A percentile compares a stretch with the other conserved stretches of the same genome.
Conservation (phyloP, 2,329 filamentous ascomycete genomes). For the Trichophyton verrucosum region DNA sequence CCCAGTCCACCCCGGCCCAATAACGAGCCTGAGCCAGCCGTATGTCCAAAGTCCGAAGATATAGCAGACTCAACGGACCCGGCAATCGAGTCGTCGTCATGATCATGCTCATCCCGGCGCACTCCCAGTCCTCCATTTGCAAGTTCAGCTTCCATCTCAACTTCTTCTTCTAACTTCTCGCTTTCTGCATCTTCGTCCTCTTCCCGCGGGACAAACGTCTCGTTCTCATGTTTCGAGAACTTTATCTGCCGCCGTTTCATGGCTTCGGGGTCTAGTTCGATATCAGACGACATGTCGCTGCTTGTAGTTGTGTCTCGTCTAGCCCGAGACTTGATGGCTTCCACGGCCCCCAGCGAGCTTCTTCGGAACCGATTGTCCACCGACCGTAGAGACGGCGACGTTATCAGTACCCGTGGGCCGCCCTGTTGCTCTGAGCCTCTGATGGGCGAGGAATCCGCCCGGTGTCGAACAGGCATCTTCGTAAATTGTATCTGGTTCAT, state of each 20-base stretch:
- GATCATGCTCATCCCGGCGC: slow-evolving; percentile 19
- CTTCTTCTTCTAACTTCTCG: slow-evolving; percentile 18
- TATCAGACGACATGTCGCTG: slow-evolving; percentile 54
- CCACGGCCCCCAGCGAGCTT: slow-evolving; percentile 45
- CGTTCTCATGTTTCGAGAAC: slow-evolving; percentile 28
- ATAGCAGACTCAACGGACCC: slow-evolving; percentile 39
- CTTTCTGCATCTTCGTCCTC: slow-evolving; percentile 11
- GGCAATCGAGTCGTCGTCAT: slow-evolving; percentile 37
- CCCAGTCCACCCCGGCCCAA: slow-evolving; percentile 39
- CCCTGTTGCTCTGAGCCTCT: slow-evolving; percentile 41
- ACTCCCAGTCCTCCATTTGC: slow-evolving; percentile 18
- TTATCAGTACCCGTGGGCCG: slow-evolving; percentile 39
- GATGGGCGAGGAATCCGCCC: slow-evolving; percentile 79
- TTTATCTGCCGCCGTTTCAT: slow-evolving; percentile 44
- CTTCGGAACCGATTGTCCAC: slow-evolving; percentile 38
- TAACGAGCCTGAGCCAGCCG: slow-evolving; percentile 45
- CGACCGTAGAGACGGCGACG: slow-evolving; percentile 42
- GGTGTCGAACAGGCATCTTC: slow-evolving; percentile 80
- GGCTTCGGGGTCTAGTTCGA: slow-evolving; percentile 43
- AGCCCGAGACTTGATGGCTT: slow-evolving; percentile 41
- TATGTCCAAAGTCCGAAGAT: slow-evolving; percentile 44
- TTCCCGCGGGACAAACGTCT: slow-evolving; percentile 19
- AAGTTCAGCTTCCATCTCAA: slow-evolving; percentile 21
- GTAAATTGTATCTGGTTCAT: slow-evolving; percentile 89
- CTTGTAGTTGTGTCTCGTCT: slow-evolving; percentile 52